Base-by-base conservation (phyloP, 2,329 filamentous ascomycete species). In the Penicillium sp. region DNA sequence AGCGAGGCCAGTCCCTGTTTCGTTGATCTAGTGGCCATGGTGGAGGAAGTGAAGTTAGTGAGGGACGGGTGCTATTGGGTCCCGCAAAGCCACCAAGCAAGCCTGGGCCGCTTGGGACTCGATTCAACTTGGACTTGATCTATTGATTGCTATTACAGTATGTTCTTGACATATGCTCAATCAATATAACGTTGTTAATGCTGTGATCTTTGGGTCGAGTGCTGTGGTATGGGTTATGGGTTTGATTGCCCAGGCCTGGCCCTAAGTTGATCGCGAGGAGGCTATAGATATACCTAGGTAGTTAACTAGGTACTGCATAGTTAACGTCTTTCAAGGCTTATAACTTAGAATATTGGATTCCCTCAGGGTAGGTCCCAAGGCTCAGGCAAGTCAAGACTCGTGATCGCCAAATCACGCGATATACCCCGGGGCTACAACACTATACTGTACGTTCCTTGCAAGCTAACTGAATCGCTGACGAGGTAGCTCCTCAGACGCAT, bases 1-100 rank as follows among this genome's bases (percentile, higher is more conserved):
- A 56, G 73, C 55, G 42, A 72, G 45, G 64, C 47, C 23, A 62
- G 56, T 7, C 63, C 56, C 50, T 56, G 44, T 51, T 56, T 61
- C 5, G 55, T 57, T 14, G 47, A 47, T 47, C 50, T 50, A 5
- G 56, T 48, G 35, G 55, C 56, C 48, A 55, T 50, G 38, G 40
- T n/a, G 27, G 39, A 29, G 31, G 11, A 39, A 11, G 32, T 16
- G 41, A 26, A 42, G 11, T 46, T 26, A 32, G 14, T 34, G 31
- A 11, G 41, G 24, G 31, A 38, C 14, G 11, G 28, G 36, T 2
- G 36, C 38, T 7, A 14, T 34, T 34, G 27, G 18, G 14, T 13
- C 26, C 26, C 26, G 26, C 26, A 27, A 27, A 11, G 26, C 9
- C 26, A 7, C 18, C 3, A 20, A 3, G 18, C 16, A 24, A 37